Percentiles rank a stretch among this genome's conserved stretches.
Conservation (phyloP, 2,329 filamentous ascomycete genomes). For the Fusarium circinatum region DNA sequence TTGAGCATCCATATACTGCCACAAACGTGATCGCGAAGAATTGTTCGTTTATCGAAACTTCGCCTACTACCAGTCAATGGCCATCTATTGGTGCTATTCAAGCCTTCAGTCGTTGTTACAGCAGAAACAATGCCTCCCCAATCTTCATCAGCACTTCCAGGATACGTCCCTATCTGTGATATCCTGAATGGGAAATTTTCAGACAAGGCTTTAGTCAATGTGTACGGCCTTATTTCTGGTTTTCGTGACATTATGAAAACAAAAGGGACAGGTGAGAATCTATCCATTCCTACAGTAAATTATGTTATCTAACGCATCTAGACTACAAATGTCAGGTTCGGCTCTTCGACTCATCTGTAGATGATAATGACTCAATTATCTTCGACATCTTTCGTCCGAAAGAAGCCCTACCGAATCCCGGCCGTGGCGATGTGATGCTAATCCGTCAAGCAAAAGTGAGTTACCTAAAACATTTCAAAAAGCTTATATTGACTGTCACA, state of each 20-base stretch:
- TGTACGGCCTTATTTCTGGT: constrained; percentile 79
- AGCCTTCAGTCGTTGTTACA: constrained; percentile 4
- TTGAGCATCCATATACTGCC: background rate
- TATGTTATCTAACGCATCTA: constrained; percentile 43
- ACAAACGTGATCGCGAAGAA: constrained; percentile 16
- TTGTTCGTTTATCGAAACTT: background rate
- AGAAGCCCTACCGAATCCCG: constrained; percentile 59
- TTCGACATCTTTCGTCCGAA: constrained; percentile 71
- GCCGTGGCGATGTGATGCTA: constrained; percentile 52
- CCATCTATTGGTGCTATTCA: background rate
- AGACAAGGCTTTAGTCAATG: constrained; percentile 55
- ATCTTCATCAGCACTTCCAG: constrained; percentile 28
- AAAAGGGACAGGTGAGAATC: constrained; percentile 59
- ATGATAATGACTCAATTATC: constrained; percentile 53
- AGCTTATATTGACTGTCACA: constrained; percentile 10
- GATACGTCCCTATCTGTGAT: constrained; percentile 50
- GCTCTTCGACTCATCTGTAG: constrained; percentile 67
- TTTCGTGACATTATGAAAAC: constrained; percentile 63
- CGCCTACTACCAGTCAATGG: background rate
- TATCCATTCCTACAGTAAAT: background rate
- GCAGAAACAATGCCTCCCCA: constrained; percentile 12
- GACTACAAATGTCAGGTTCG: constrained; percentile 70
- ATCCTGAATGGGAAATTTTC: constrained; percentile 54
- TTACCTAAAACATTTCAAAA: constrained; percentile 5
- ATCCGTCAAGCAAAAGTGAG: constrained; percentile 66